Percentiles rank a stretch among this genome's conserved stretches.
Conservation (phyloP, 441 rosid genomes). For the Gossypium aridum region DNA sequence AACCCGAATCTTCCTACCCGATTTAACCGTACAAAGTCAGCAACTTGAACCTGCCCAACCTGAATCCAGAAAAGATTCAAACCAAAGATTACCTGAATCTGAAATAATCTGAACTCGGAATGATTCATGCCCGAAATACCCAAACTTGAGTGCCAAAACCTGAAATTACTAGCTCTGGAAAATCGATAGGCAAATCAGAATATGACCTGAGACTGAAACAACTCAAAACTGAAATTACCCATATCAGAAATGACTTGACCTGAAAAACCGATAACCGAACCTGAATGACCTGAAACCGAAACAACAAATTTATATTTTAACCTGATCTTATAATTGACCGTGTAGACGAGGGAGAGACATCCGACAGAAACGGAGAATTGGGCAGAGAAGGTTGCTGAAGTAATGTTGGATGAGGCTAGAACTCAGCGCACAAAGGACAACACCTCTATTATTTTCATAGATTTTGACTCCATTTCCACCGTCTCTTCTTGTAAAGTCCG, state of each 20-base stretch:
- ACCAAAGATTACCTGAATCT: not conserved
- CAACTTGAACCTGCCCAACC: not conserved
- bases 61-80: not conserved
- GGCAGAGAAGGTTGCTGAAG: conserved; percentile 72
- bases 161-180: not conserved
- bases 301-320: not conserved
- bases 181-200: not conserved
- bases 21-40: not conserved
- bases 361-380: conserved; percentile 29
- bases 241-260: not conserved
- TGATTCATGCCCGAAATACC: not conserved
- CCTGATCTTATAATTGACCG: not conserved
- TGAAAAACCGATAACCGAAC: not conserved
- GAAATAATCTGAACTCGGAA: not conserved
- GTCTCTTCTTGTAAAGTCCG: conserved; percentile 31
- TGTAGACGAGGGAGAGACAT: conserved; percentile 55
- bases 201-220: not conserved
- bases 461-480: conserved; percentile 41
- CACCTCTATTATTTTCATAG: conserved; percentile 81
- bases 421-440: conserved; percentile 86
- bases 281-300: not conserved
- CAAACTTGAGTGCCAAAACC: not conserved
- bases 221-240: not conserved
- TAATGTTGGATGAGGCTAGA: conserved; percentile 76
- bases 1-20: not conserved